These are phyloP conservation scores for Fusarium acutatum DNA, from an alignment of 2,329 filamentous ascomycete species.

Conservation along the genomic window DNA sequence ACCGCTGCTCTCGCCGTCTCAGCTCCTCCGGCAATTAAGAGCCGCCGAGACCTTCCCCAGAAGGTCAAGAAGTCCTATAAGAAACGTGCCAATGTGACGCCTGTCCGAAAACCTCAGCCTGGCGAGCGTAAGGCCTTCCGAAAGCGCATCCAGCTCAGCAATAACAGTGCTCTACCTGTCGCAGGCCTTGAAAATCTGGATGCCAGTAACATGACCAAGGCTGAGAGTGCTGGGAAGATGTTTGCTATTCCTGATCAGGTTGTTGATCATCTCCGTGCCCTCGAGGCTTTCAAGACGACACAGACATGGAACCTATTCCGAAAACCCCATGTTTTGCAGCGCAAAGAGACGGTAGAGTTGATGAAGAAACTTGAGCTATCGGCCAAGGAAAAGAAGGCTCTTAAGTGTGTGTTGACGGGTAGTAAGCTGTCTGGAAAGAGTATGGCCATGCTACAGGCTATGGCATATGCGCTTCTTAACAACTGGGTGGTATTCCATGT, in stretches of 20 bases:
- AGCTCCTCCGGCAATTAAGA: constrained; percentile 44
- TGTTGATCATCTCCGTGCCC: constrained; percentile 82
- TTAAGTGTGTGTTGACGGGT: constrained; percentile 76
- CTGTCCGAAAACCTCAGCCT: constrained; percentile 66
- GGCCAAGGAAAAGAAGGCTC: constrained; percentile 59
- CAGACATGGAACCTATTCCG: constrained; percentile 91
- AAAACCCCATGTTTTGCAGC: constrained; percentile 79
- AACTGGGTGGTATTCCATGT: constrained; percentile 90
- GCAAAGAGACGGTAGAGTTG: constrained; percentile 79
- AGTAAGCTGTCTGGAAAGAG: constrained; percentile 85
- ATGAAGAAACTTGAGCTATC: constrained; percentile 69
- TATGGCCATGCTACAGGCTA: constrained; percentile 82
- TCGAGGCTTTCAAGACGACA: constrained; percentile 88
- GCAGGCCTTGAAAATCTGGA: constrained; percentile 70
- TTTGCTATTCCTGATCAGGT: constrained; percentile 73
- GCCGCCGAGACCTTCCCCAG: constrained; percentile 46
- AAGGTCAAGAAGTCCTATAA: constrained; percentile 62
- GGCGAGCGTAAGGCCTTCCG: constrained; percentile 89
- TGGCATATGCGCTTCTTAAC: constrained; percentile 82
- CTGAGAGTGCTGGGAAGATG: constrained; percentile 70
- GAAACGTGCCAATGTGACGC: constrained; percentile 54
- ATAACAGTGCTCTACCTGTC: constrained; percentile 89
- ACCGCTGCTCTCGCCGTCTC: constrained; percentile 42
- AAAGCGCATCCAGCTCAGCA: constrained; percentile 91
- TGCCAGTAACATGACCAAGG: constrained; percentile 61